A percentile compares a stretch with the other conserved stretches of the same genome.
Evolutionary conservation across 306 rosid genomes (phyloP).

Genomic region (Inga leiocalycina): DNA sequence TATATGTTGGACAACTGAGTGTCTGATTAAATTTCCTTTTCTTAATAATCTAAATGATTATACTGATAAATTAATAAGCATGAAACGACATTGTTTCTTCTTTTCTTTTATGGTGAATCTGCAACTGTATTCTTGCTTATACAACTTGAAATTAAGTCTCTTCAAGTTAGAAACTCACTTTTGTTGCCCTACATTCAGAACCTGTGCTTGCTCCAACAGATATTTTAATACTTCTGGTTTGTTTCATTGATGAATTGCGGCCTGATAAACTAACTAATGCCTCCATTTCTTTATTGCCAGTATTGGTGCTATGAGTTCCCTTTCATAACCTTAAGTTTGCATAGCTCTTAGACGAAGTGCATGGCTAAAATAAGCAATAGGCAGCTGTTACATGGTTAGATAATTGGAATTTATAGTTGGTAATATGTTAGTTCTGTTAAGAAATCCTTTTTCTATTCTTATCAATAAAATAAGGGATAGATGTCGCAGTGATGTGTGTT

Average conservation of each 20-base stretch:
- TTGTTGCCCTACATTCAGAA: neutral
- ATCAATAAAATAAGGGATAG: neutral
- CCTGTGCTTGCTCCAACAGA: neutral
- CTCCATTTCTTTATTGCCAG: neutral
- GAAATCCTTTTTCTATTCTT: neutral
- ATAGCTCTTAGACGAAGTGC: neutral
- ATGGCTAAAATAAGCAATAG: neutral
- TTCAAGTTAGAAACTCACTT: neutral
- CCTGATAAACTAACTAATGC: neutral
- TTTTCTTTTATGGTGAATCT: neutral
- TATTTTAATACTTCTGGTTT: neutral
- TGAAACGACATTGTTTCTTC: neutral
- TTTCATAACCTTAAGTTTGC: neutral
- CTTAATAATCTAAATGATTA: neutral
- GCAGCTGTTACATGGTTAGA: neutral
- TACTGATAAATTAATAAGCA: neutral
- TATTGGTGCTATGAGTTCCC: neutral
- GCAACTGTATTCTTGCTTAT: neutral
- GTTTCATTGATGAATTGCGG: neutral
- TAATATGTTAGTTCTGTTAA: neutral
- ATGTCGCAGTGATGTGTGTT: neutral
- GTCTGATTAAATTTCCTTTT: neutral
- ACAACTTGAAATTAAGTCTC: neutral
- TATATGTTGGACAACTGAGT: neutral
- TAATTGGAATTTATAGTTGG: neutral